Evolutionary conservation across 2,329 filamentous ascomycete species (phyloP), one percentile per base, ranked within the genome.

Genomic region (Aspergillus sp.): DNA sequence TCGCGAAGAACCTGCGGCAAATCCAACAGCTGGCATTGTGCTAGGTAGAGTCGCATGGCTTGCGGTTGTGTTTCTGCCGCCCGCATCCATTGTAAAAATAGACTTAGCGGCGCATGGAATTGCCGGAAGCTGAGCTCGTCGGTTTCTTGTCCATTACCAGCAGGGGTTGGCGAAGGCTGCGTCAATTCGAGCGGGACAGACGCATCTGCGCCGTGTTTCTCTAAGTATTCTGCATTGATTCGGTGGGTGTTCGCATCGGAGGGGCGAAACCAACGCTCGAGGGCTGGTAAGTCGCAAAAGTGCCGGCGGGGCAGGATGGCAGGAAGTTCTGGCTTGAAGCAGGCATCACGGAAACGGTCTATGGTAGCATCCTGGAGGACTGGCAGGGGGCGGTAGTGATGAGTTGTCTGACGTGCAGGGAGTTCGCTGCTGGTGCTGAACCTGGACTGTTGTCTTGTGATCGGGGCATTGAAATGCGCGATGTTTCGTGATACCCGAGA

Each of bases 21-120:
- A 43, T 86, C 78, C 4, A 73, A 59, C 2, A 96, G 74, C 29
- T 85, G 75, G 10, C 83, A 86, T 67, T 97, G 93, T 0, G 91
- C 90, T 42, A 97, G 83, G 63, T 97, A 97, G 3, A 96, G 72
- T n/a, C 65, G 64, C 5, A 51, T 54, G 6, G 56, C 41, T 39
- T 58, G 52, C 19, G 51, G 47, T 39, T 56, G 52, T 30, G 49
- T 51, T 42, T 56, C 55, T 13, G 53, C 52, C 43, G 46, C 46
- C 35, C 53, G 54, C 28, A 69, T 64, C 75, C 76, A 75, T 43
- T 80, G 74, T 11, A 85, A 65, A 37, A 94, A 79, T 30, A 91
- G 73, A 32, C 70, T 71, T 0, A 95, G 67, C 0, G 70, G 73
- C 1, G 70, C 71, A 40, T 73, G 59, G 50, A 74, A 68, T 31